Base-by-base conservation (phyloP, 495 filamentous ascomycete species). In the Hapsidospora chrysogenum region DNA sequence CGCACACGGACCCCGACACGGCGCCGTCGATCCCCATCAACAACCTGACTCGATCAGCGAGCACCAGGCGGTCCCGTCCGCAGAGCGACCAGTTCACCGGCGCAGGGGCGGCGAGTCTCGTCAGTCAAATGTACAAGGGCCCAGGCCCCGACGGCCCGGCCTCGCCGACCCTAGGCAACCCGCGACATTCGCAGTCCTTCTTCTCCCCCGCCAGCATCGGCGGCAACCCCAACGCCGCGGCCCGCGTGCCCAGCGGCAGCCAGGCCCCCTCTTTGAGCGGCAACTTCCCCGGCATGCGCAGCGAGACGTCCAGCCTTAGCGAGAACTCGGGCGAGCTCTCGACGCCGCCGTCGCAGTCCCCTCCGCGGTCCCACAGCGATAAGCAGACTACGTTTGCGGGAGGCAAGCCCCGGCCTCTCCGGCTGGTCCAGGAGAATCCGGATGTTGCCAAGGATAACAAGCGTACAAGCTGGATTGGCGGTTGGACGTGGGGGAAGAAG, bases 51-150 rank as follows among this genome's bases (percentile, higher is more conserved):
- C 78, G 83, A 33, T 68, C 74, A 7, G 58, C 70, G 40, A 78
- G 75, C 40, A 62, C 69, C 9, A 74, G 67, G 42, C 48, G 64
- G 52, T 37, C 37, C 27, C 57, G 73, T 57, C 56, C 75, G 65
- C 53, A 68, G 51, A 89, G 82, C 35, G 84, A 93, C 41, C 76
- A 81, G 43, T 60, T 63, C 42, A 67, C 72, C 33, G 61, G 66
- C 29, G n/a, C n/a, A n/a, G n/a, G n/a, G n/a, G 74, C 72, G 3
- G 81, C 82, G 13, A 68, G 65, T 27, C 70, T 89, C 19, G 76
- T 89, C 14, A 78, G 78, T 39, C 80, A 80, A 45, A 92, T 92
- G 80, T 85, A 85, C 58, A 77, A 75, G 44, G 74, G 72, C 10
- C n/a, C n/a, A n/a, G 52, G 63, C 4, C 50, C 64, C 26, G 51